A percentile compares a stretch with the other conserved stretches of the same genome.
Conservation (phyloP, 2,329 filamentous ascomycete species). For the Emergomyces pasteurianus region DNA sequence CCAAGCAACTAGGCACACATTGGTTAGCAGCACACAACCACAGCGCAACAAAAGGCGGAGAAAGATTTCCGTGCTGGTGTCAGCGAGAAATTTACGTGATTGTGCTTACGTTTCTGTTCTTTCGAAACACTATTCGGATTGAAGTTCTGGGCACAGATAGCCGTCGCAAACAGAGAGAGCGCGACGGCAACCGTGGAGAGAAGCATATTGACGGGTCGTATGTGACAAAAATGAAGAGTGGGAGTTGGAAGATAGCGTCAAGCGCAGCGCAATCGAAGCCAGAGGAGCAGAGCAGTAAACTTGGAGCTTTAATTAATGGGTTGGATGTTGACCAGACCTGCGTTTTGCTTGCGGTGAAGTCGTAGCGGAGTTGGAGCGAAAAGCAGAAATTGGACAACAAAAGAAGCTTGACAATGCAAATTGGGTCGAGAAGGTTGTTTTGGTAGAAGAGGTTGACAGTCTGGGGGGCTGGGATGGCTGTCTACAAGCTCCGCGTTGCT, state of each 20-base stretch:
- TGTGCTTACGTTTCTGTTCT: slow-evolving; percentile 20
- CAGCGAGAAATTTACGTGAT: not conserved
- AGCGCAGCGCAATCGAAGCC: not conserved
- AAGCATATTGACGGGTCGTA: slow-evolving; percentile 22
- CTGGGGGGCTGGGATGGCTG: no score
- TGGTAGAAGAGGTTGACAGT: no score
- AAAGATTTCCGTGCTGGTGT: not conserved
- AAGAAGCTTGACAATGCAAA: not conserved
- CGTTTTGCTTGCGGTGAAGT: not conserved
- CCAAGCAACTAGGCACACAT: slow-evolving; percentile 37
- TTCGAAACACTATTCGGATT: slow-evolving; percentile 29
- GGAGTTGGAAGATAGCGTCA: not conserved
- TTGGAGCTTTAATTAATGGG: no score
- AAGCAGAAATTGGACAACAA: not conserved
- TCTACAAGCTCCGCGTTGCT: not conserved
- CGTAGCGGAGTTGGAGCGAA: not conserved
- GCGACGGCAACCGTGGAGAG: slow-evolving; percentile 35
- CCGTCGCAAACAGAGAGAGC: slow-evolving; percentile 34
- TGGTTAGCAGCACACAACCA: slow-evolving; percentile 7
- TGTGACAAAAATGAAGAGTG: not conserved
- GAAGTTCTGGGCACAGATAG: slow-evolving; percentile 34
- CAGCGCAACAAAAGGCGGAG: not conserved
- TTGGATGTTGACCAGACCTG: not conserved
- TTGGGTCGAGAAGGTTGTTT: not conserved
- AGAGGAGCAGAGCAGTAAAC: no score